Evolutionary conservation across 139 green algal genomes (phyloP).

Genomic region (Coelastrella sp.): DNA sequence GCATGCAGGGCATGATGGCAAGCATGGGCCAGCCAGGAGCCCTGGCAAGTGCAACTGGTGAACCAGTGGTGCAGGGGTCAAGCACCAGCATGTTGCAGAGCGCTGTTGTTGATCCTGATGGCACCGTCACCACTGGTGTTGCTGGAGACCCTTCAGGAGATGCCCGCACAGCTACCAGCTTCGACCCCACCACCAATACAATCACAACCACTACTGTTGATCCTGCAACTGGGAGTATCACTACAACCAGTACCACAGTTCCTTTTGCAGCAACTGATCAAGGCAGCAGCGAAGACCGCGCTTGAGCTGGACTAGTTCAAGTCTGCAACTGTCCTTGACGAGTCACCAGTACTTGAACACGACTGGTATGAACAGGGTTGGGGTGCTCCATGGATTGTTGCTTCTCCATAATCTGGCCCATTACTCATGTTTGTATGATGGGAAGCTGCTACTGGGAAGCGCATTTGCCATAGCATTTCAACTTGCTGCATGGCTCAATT

Average conservation of each 20-base stretch:
- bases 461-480: too few species aligned
- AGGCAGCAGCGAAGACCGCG: neutral
- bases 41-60: neutral
- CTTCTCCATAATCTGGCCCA: too few species aligned
- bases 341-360: too few species aligned
- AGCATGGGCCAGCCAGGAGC: neutral
- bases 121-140: neutral
- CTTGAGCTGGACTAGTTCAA: neutral
- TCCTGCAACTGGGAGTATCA: constrained; percentile 1
- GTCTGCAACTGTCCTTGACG: too few species aligned
- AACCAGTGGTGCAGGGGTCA: neutral
- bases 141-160: neutral
- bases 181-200: constrained; percentile 25
- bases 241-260: neutral
- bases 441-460: too few species aligned
- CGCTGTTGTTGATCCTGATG: neutral
- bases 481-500: too few species aligned
- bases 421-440: too few species aligned
- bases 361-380: neutral
- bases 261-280: neutral
- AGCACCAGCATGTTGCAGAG: constrained; percentile 6
- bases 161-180: neutral
- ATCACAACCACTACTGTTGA: constrained; percentile 28
- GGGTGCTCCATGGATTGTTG: neutral
- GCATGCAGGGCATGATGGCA: constrained; percentile 40